Conservation (phyloP, 192 early-diverging fungal species). For the Oehlia diaphana region DNA sequence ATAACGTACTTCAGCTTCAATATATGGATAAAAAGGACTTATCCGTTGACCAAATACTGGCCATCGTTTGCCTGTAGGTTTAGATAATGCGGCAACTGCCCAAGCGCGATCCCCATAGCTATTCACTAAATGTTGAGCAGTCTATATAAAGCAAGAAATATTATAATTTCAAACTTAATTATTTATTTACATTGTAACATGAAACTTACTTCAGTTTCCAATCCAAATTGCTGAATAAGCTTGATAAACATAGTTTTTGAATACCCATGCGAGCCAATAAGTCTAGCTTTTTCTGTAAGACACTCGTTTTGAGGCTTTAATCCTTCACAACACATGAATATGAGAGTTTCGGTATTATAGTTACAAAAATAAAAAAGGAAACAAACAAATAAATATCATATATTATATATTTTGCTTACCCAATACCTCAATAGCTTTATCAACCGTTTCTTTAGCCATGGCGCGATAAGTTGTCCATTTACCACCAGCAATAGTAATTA, state of each 20-base stretch:
- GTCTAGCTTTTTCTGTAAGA: conserved; percentile 69
- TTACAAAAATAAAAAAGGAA: background rate
- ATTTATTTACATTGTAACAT: background rate
- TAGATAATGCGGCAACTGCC: conserved; percentile 85
- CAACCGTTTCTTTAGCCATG: conserved; percentile 95
- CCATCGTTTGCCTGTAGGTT: conserved; percentile 71
- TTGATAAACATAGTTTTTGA: conserved; percentile 93
- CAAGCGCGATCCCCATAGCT: conserved; percentile 95
- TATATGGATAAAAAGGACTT: conserved; percentile 83
- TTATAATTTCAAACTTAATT: background rate
- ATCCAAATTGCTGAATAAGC: conserved; percentile 92
- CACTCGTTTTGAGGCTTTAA: conserved; percentile 71
- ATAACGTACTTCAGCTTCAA: conserved; percentile 93
- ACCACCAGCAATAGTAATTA: conserved; percentile 95
- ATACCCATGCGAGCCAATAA: conserved; percentile 89
- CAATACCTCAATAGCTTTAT: conserved; percentile 79
- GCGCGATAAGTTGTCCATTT: conserved; percentile 99
- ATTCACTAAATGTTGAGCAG: conserved; percentile 86
- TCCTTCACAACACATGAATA: background rate
- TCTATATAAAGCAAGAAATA: conserved; percentile 23
- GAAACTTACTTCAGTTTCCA: conserved; percentile 71
- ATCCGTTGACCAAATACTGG: conserved; percentile 81
- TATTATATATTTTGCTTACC: conserved; percentile 14
- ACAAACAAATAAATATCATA: background rate
- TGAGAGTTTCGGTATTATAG: background rate